Base-by-base conservation (phyloP, 1,284 basidiomycete species). In the Fistulina hepatica region DNA sequence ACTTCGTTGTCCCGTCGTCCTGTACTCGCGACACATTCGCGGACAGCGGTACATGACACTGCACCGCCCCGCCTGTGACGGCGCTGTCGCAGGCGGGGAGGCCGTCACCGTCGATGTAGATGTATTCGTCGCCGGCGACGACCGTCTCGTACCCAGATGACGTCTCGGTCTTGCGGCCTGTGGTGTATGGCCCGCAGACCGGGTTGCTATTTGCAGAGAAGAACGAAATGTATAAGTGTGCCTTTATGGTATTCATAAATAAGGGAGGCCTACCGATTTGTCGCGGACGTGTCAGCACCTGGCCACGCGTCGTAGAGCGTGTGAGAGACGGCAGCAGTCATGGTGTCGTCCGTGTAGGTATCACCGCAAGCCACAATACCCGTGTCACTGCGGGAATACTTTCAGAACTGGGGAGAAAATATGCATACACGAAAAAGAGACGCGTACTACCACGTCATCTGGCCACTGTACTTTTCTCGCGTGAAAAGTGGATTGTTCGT, bases 391-490 rank as follows among this genome's bases (percentile, higher is more conserved):
- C 6, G 38, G 10, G 24, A 26, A 10, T n/a, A n/a, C 10, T 26
- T 10, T 9, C 30, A 32, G 30, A 32, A 11, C 30, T 9, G 30
- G 10, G 17, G 11, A 10, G 16, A 32, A 8, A 9, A 16, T 16
- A 15, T 9, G 11, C 9, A 16, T 16, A 26, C 24, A 26, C 10
- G 24, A 20, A 30, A 17, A 11, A 20, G 15, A 28, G 34, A 35
- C 11, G 48, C 53, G 42, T 32, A 55, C 53, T 55, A 55, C 40
- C 52, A 55, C 8, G 53, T 55, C 53, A 55, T 55, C 20, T 51
- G 39, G 7, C 53, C 53, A 2, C 30, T 37, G 22, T 47, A 45
- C 21, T 46, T 35, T 19, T 32, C 27, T 2, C 24, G n/a, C 5
- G 45, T 46, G 38, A 46, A 46, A 12, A 43, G 20, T 1, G 11